A percentile compares a stretch with the other conserved stretches of the same genome.
These are phyloP conservation scores for Solanum microdontum DNA, from an alignment of 257 asterid genomes.

Conservation along the genomic window DNA sequence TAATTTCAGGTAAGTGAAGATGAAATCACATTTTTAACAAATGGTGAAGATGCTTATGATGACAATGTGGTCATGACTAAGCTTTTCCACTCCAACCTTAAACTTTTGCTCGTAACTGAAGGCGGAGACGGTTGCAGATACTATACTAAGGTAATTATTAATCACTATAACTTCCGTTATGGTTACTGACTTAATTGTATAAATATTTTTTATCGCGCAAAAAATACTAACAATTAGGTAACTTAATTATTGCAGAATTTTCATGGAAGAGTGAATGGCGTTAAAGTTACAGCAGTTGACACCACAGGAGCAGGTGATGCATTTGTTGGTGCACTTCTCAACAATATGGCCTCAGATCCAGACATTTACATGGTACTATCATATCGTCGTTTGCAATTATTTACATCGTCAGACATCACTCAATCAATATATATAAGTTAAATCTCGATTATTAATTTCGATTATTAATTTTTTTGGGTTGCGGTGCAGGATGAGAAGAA, in stretches of 20 bases:
- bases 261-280: slow-evolving; percentile 17
- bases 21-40: slow-evolving; percentile 25
- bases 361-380: slow-evolving; percentile 41
- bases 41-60: slow-evolving; percentile 23
- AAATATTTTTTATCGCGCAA: not conserved
- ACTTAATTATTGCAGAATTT: slow-evolving; percentile 9
- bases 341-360: slow-evolving; percentile 43
- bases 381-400: not conserved
- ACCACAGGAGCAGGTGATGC: slow-evolving; percentile 83
- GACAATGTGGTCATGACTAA: slow-evolving; percentile 19
- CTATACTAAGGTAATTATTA: slow-evolving; percentile 1
- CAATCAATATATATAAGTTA: not conserved
- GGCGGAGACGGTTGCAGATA: slow-evolving; percentile 28
- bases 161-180: not conserved
- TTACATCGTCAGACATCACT: not conserved
- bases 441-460: not conserved
- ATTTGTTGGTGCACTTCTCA: slow-evolving; percentile 68
- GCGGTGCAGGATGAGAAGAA: not conserved
- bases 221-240: not conserved
- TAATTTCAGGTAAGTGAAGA: slow-evolving; percentile 20
- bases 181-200: not conserved
- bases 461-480: not conserved
- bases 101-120: slow-evolving; percentile 22
- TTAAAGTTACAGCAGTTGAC: slow-evolving; percentile 20
- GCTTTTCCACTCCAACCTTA: slow-evolving; percentile 19